Percentiles rank a stretch among this genome's conserved stretches.
Conservation (phyloP, 2,329 filamentous ascomycete species). For the Teratosphaeria pseudoeucalypti region DNA sequence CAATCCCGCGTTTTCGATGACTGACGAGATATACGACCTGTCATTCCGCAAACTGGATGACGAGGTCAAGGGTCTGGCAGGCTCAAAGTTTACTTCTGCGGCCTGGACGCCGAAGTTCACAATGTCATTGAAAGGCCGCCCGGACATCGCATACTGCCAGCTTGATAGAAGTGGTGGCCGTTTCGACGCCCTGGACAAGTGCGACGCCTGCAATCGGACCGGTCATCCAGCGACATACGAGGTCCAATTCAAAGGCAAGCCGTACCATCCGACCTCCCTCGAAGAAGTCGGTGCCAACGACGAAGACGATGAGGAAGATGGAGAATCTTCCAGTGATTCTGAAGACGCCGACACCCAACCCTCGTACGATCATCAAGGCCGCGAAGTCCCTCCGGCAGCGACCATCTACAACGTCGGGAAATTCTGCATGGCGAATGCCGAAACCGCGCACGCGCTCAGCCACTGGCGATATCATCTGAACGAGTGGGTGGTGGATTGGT, state of each 20-base stretch:
- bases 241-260: constrained; percentile 52
- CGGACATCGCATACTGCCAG: constrained; percentile 44
- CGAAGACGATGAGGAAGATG: constrained; percentile 3
- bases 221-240: constrained; percentile 57
- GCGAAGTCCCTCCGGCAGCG: constrained; percentile 33
- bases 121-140: constrained; percentile 55
- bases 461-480: constrained; percentile 73
- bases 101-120: constrained; percentile 60
- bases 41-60: constrained; percentile 64
- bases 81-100: constrained; percentile 61
- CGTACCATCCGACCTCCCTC: constrained; percentile 57
- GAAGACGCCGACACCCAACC: constrained; percentile 23
- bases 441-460: constrained; percentile 58
- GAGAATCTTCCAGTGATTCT: constrained; percentile 17
- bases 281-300: constrained; percentile 43
- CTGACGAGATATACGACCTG: constrained; percentile 54
- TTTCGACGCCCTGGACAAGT: constrained; percentile 37
- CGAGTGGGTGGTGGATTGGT: constrained; percentile 55
- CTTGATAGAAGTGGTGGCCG: constrained; percentile 29
- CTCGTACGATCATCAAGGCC: constrained; percentile 40
- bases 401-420: constrained; percentile 45
- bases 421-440: constrained; percentile 53
- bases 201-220: constrained; percentile 61
- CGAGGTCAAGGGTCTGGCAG: constrained; percentile 56
- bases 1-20: constrained; percentile 56